phyloP scores from a whole-genome alignment of 805 yeast species.

The Jamesozyma hellenica region DNA sequence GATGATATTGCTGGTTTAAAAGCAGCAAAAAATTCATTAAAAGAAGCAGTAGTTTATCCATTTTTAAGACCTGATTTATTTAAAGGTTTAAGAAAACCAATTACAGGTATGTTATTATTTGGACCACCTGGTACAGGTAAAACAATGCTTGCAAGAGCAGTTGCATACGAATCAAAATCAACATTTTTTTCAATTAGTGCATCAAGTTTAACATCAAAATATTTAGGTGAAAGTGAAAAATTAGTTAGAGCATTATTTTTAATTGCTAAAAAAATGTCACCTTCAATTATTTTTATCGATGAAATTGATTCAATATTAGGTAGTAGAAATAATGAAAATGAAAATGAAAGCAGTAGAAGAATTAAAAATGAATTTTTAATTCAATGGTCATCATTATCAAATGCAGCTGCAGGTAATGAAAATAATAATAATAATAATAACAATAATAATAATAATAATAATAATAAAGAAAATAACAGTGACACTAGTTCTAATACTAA shows the following conservation, averaged over 20 bases:
- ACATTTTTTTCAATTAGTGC: constrained; percentile 90
- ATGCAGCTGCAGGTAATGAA: constrained; percentile 65
- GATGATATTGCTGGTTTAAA: constrained; percentile 90
- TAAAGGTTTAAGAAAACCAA: constrained; percentile 85
- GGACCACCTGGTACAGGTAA: constrained; percentile 99
- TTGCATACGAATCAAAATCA: constrained; percentile 88
- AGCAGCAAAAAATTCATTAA: constrained; percentile 76
- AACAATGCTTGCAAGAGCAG: constrained; percentile 94
- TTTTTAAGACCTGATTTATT: constrained; percentile 88
- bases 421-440: constrained; percentile 4
- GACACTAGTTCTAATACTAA: too few relatives aligned
- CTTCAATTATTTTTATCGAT: constrained; percentile 89
- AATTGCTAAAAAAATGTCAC: constrained; percentile 76
- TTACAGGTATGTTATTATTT: constrained; percentile 88
- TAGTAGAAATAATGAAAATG: constrained; percentile 46
- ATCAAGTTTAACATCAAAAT: constrained; percentile 78
- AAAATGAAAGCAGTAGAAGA: constrained; percentile 79
- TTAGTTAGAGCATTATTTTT: constrained; percentile 80
- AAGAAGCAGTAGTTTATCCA: constrained; percentile 94
- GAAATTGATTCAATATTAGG: constrained; percentile 89
- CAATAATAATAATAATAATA: not conserved
- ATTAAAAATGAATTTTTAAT: constrained; percentile 88
- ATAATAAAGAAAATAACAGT: constrained; percentile 5
- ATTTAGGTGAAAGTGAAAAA: constrained; percentile 88
- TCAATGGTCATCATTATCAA: constrained; percentile 88